Base-by-base conservation (phyloP, 225 moss, liverwort and hornwort species). In the Straminergon stramineum region DNA sequence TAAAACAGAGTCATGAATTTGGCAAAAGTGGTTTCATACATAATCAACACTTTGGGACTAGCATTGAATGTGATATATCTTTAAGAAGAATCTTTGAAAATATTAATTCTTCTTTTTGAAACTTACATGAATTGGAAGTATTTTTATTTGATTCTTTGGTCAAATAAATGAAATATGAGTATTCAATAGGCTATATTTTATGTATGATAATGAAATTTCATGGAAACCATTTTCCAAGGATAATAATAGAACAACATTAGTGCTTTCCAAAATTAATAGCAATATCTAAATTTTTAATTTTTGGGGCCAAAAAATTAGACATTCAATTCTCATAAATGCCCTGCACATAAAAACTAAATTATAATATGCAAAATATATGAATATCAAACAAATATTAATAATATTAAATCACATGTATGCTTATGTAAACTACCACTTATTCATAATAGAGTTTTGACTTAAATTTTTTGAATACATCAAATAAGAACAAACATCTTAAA, bases 401-500 rank as follows among this genome's bases (percentile, higher is more conserved):
- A 41, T 8, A 23, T 1, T 1, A 1, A 41, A 71, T 71, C 41
- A 41, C 26, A 8, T 71, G 9, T 15, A 23, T 70, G 39, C 15
- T 24, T 39, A 24, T 39, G 15, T 24, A 10, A 26, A 71, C 26
- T 8, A 71, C 3, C 41, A 41, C 3, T 24, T 39, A 24, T 70
- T 39, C 2, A 39, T 39, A 14, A 23, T 8, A 8, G 24, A 39
- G 15, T 39, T n/a, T 70, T 39, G 4, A 39, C 14, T 14, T 7
- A 24, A 39, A 7, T 39, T 70, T 70, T 24, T 0, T 5, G 4
- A 0, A 13, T 41, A 41, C 9, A 70, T 24, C 0, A 26, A 0
- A 75, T 51, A 7, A 51, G 2, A 31, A 19, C 2, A 31, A 30
- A 10, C 48, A 31, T 51, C 75, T 51, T 32, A 1, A 32, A 51